Base-by-base conservation (phyloP, 2,329 filamentous ascomycete genomes). In the Penicillium capsulatum region DNA sequence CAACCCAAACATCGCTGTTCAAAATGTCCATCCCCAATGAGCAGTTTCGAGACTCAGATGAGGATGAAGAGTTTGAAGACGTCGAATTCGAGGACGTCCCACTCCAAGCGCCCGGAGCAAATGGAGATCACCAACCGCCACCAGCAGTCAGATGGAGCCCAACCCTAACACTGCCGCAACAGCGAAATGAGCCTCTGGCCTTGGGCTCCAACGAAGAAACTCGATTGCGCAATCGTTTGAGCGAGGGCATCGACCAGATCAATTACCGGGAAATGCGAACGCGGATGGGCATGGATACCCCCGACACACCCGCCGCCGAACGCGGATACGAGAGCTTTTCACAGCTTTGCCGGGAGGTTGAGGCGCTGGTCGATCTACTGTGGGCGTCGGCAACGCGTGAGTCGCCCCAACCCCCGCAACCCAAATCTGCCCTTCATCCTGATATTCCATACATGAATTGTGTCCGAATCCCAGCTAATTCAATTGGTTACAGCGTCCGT, bases 301-400 rank as follows among this genome's bases (percentile, higher is more conserved):
- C 51, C 32, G 54, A 54, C 13, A 47, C 60, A 17, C 53, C 48
- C 3, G 58, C 59, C 8, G 58, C 58, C 8, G 67, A 67, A 3
- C 61, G 65, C 22, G 77, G 77, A 2, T 84, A 83, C 48, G 68
- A 71, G 38, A 77, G 66, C 36, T 85, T 91, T 60, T 72, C 70
- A 34, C 83, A 90, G 56, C 76, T 88, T 3, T 86, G 80, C 38
- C 77, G 71, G 40, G 88, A 95, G 56, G 64, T 94, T 1, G 84
- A 90, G 40, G 73, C 74, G 4, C 61, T 95, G 9, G 68, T 94
- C 11, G 84, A 94, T 61, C 76, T 94, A 6, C 67, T 95, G 4
- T 97, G 91, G 91, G 76, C 87, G 15, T 87, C 83, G 19, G 87
- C 85, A 7, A 95, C 90, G 15, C 88, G 88, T 89, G 72, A 61